Evolutionary conservation across 129 eudicot species (phyloP), one percentile per base, ranked within the genome.

Genomic region (Rutidosis leptorrhynchoides): DNA sequence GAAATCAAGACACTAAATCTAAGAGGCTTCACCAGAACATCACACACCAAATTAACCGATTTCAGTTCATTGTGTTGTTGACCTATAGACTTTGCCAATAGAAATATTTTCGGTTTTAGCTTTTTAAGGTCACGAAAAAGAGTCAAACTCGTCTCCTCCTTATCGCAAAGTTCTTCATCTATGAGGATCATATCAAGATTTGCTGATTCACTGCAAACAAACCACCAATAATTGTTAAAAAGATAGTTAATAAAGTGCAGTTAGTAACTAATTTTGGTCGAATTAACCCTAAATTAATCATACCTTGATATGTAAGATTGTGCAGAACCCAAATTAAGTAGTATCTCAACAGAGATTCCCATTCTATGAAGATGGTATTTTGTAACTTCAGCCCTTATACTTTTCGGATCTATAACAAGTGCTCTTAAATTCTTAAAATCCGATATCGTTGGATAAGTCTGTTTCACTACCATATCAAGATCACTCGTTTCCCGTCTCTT

Each of bases 281-380:
- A 37, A 37, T 11, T 37, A 37, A 37, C 45, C 45, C 52, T 33
- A 23, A 73, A 65, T 27, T 9, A 22, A 57, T 55, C 19, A 62
- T 67, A 68, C 62, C 52, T 57, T 35, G 80, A 78, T 45, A 82
- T 24, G 76, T 74, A 76, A 57, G 89, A 70, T 64, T 46, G 68
- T 14, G 89, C 92, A n/a, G 96, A 80, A 28, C 70, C 81, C 75
- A 83, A 71, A 73, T 57, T 62, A 51, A 65, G 78, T 74, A 83
- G 72, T 64, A 80, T 63, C 51, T 85, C 91, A 10, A 74, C 96
- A 30, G 49, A 69, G 58, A 92, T 84, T 43, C 98, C 95, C 74
- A 93, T 65, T 80, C 96, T 82, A 65, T 77, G 78, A 46, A 93
- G 89, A 82, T 93, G 96, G 75, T 93, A 93, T 65, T 77, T 83